Evolutionary conservation across 2,329 filamentous ascomycete genomes (phyloP), one percentile per base, ranked within the genome.

Genomic region (Colletotrichum salicis): DNA sequence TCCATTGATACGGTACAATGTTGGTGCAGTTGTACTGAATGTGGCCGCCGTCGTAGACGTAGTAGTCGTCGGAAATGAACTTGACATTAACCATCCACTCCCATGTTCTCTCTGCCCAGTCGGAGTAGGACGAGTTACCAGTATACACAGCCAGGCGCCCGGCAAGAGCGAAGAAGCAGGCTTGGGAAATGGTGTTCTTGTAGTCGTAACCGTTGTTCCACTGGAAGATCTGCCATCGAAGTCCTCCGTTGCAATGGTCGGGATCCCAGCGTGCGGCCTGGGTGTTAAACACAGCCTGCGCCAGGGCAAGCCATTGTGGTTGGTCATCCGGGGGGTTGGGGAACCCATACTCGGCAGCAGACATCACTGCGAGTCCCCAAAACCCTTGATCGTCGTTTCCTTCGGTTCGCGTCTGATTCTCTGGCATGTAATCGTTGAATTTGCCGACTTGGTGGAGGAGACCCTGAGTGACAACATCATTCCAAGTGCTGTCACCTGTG

Each of bases 141-240:
- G 94, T 97, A 79, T 94, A 96, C 29, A 91, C 86, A 0, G 92
- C 93, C 5, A 96, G 85, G 2, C 93, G 89, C 1, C 93, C 90
- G 15, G 86, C 89, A 13, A 91, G 81, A 64, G 89, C 88, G 78
- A 91, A 91, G 80, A 91, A 90, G 72, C 87, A 89, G 1, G 87
- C 89, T 74, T 90, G 89, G 0, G 89, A 90, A 71, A 91, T 90
- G 2, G 89, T 86, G 71, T 91, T 91, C 77, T 91, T 96, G 86
- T 96, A 95, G 76, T 92, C 88, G 81, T 92, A 97, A 15, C 94
- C 95, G 52, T 88, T 90, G 78, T 97, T 96, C 85, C 93, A 95
- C 1, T 89, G 86, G 79, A 93, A 96, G 59, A 97, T 94, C 82
- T 97, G 94, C 93, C 93, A 96, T 73, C 93, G 89, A 62, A 96